Conservation (phyloP, 2,329 filamentous ascomycete species). For the Aspergillus thermomutatus region DNA sequence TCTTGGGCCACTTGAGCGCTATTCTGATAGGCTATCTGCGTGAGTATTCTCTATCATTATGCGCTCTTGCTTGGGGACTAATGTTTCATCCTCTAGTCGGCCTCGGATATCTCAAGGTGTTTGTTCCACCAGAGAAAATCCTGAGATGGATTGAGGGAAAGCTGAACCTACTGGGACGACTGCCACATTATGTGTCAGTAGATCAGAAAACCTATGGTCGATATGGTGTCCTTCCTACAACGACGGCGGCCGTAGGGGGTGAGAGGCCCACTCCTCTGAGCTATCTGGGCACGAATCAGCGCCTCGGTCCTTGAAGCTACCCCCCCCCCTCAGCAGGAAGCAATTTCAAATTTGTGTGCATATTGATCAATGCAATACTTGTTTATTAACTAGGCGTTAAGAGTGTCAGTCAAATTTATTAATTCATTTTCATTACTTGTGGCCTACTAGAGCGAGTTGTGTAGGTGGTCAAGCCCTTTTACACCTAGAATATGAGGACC, state of each 20-base stretch:
- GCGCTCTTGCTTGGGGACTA: not conserved
- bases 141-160: constrained; percentile 86
- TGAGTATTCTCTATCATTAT: constrained; percentile 43
- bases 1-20: constrained; percentile 82
- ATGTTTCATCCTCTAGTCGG: constrained; percentile 56
- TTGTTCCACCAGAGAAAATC: constrained; percentile 84
- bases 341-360: constrained; percentile 27
- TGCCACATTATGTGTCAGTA: constrained; percentile 90
- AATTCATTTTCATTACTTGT: not conserved
- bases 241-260: constrained; percentile 20
- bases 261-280: constrained; percentile 50
- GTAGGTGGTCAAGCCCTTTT: constrained; percentile 21
- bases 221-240: constrained; percentile 78
- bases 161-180: constrained; percentile 74
- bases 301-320: constrained; percentile 61
- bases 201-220: constrained; percentile 95
- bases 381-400: constrained; percentile 6
- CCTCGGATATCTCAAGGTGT: constrained; percentile 81
- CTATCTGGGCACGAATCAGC: constrained; percentile 61
- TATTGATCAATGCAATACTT: constrained; percentile 22
- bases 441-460: constrained; percentile 22
- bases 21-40: constrained; percentile 82
- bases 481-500: not conserved
- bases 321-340: not conserved
- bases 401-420: not conserved